phyloP scores from a whole-genome alignment of 352 stramenopile species.

The Phytophthora ohioensis region DNA sequence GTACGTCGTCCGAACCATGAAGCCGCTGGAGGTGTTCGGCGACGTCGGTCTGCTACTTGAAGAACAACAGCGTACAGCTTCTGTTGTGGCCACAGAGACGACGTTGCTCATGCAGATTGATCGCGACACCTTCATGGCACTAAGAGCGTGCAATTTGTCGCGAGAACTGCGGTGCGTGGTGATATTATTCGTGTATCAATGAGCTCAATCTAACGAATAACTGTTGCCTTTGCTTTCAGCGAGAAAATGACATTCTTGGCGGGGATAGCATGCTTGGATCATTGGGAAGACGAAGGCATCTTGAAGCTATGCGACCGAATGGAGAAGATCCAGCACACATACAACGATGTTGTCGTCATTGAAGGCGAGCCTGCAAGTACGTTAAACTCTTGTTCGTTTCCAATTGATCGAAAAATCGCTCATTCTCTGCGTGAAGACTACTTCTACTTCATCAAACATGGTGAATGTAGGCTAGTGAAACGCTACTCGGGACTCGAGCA shows the following conservation, averaged over 20 bases:
- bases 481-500: constrained; percentile 43
- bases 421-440: constrained; percentile 37
- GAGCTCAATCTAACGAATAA: not conserved
- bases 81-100: constrained; percentile 71
- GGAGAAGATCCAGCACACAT: constrained; percentile 64
- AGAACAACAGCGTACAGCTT: constrained; percentile 70
- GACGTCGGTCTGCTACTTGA: constrained; percentile 68
- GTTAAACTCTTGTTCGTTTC: constrained; percentile 13
- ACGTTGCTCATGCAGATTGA: constrained; percentile 81
- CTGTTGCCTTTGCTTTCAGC: constrained; percentile 22
- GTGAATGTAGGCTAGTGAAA: constrained; percentile 73
- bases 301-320: constrained; percentile 67
- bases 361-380: constrained; percentile 67
- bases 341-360: constrained; percentile 70
- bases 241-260: constrained; percentile 77
- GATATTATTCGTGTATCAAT: not conserved
- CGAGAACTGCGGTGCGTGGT: constrained; percentile 60
- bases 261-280: constrained; percentile 52
- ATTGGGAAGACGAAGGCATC: constrained; percentile 72
- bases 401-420: not conserved
- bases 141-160: constrained; percentile 61
- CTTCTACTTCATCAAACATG: constrained; percentile 75
- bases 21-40: constrained; percentile 75
- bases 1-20: constrained; percentile 73
- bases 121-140: constrained; percentile 65